These are phyloP conservation scores for Angomonas desouzai DNA, from an alignment of 208 protist species.

Conservation along the genomic window DNA sequence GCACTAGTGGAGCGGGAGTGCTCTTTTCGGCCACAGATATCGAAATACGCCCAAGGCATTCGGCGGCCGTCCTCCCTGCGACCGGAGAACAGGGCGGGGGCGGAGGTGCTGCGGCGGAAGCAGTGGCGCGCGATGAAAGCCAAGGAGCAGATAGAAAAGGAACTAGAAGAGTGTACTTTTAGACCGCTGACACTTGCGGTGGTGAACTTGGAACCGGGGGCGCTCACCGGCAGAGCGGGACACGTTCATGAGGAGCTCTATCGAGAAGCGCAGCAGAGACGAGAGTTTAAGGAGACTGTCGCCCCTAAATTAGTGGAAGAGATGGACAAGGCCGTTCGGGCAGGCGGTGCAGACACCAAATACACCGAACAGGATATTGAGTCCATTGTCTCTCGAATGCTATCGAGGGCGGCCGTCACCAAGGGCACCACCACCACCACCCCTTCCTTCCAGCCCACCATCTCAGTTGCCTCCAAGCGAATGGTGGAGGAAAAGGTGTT, in stretches of 20 bases:
- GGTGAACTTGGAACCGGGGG: slow-evolving; percentile 13
- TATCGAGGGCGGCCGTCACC: background rate
- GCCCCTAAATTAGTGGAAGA: slow-evolving; percentile 53
- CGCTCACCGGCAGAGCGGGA: background rate
- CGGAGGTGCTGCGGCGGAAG: slow-evolving; percentile 59
- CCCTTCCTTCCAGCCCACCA: slow-evolving; percentile 27
- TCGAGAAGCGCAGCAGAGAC: slow-evolving; percentile 43
- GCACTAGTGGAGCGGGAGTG: slow-evolving; percentile 63
- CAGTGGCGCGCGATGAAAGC: slow-evolving; percentile 58
- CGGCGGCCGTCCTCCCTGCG: slow-evolving; percentile 50
- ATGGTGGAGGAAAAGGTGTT: slow-evolving; percentile 50
- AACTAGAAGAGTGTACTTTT: slow-evolving; percentile 80
- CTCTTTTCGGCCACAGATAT: slow-evolving; percentile 66
- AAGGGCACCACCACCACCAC: background rate
- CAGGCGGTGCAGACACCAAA: background rate
- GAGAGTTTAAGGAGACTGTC: slow-evolving; percentile 45
- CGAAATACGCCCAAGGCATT: slow-evolving; percentile 56
- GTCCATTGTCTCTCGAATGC: slow-evolving; percentile 49
- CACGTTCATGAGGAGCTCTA: slow-evolving; percentile 61
- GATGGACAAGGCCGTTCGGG: slow-evolving; percentile 33
- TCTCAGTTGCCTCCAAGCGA: slow-evolving; percentile 44
- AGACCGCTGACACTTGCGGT: slow-evolving; percentile 64
- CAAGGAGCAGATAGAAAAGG: slow-evolving; percentile 48
- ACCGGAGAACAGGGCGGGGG: slow-evolving; percentile 61
- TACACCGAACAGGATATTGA: slow-evolving; percentile 33